Base-by-base conservation (phyloP, 176 grass and related monocot genomes). In the Ensete glaucum region DNA sequence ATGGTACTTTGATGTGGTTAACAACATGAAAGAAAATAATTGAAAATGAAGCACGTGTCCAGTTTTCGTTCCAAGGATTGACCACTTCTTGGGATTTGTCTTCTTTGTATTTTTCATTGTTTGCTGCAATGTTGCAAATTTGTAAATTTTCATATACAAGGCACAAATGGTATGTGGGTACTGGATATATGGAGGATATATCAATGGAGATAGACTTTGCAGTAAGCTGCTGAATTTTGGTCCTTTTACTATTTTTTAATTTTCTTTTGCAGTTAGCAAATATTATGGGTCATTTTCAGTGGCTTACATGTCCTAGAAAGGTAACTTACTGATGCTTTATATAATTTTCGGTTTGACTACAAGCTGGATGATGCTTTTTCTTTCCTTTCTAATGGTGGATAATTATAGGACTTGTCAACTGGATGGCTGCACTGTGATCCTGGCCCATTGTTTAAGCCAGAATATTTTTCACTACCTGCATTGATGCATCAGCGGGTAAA, bases 271-370 rank as follows among this genome's bases (percentile, higher is more conserved):
- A 99, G 96, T 81, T 99, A 85, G 90, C 91, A 85, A 91, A 91
- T 68, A 78, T 88, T 82, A 86, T 99, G 96, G 91, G 96, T 10
- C 83, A 17, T 78, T 99, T 87, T 77, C 90, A 79, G 11, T 94
- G 96, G 86, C 81, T 99, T 78, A 86, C 96, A 21, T 99, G 96
- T 57, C 91, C 96, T 81, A 85, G 91, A 85, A 99, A 88, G 88
- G 96, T 96, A 60, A 74, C 17, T 77, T 51, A 26, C 12, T 65
- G 16, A 67, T 80, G 81, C 54, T 29, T 21, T 12, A 54, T 56
- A 13, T 22, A 80, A 14, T 52, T 24, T 11, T 68, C 8, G 13
- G 50, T 56, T 77, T 50, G 56, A 65, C 77, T 55, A 19, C 81
- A 16, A 43, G 52, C 23, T 74, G 13, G 27, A 17, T 50, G 27